Conservation (phyloP, 1,284 basidiomycete genomes). For the Peniophora sp. region DNA sequence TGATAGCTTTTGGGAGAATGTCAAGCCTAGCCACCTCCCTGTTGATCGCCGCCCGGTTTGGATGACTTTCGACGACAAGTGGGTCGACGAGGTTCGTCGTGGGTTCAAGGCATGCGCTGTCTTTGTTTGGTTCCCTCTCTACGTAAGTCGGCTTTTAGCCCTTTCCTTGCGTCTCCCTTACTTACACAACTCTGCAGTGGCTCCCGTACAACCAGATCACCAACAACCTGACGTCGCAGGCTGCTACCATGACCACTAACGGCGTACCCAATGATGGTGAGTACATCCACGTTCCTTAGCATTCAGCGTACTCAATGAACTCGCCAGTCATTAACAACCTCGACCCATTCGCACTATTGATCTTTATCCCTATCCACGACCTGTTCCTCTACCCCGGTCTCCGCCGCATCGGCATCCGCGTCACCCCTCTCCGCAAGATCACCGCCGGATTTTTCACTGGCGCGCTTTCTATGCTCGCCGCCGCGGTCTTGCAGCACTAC, state of each 20-base stretch:
- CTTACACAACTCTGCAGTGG: constrained; percentile 26
- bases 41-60: constrained; percentile 41
- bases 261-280: constrained; percentile 68
- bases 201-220: constrained; percentile 69
- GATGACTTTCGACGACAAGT: constrained; percentile 73
- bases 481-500: constrained; percentile 66
- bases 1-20: constrained; percentile 72
- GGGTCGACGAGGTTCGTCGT: constrained; percentile 79
- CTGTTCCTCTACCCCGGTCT: constrained; percentile 67
- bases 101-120: constrained; percentile 82
- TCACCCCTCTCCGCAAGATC: constrained; percentile 73
- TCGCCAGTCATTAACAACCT: constrained; percentile 60
- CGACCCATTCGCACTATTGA: constrained; percentile 69
- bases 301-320: too few species aligned
- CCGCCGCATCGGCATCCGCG: constrained; percentile 55
- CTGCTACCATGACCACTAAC: constrained; percentile 63
- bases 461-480: constrained; percentile 55
- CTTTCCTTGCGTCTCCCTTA: too few species aligned
- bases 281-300: too few species aligned
- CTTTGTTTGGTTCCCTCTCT: constrained; percentile 68
- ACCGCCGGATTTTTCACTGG: constrained; percentile 66
- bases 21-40: constrained; percentile 54
- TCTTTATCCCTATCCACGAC: constrained; percentile 69
- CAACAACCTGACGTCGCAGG: constrained; percentile 77
- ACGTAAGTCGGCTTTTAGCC: constrained; percentile 18